Conservation (phyloP, 805 yeast genomes). For the Yarrowia divulgata region DNA sequence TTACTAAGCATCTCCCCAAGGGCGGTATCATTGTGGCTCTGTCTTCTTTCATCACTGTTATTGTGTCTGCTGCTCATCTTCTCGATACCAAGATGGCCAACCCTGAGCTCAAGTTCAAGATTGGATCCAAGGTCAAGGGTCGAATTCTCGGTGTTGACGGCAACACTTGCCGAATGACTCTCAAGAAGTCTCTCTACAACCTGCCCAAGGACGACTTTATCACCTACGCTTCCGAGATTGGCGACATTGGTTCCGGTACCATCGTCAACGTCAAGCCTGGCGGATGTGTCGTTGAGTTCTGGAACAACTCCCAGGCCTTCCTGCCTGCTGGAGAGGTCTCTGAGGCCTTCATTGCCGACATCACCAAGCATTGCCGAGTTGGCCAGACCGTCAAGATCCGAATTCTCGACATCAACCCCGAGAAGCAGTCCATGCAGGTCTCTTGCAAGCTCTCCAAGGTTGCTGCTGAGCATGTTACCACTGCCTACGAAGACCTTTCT, state of each 20-base stretch:
- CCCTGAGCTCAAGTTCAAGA: slow-evolving; percentile 91
- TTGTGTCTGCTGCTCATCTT: slow-evolving; percentile 76
- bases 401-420: slow-evolving; percentile 63
- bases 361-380: slow-evolving; percentile 76
- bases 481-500: slow-evolving; percentile 59
- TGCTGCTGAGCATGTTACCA: slow-evolving; percentile 56
- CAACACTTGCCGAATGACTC: slow-evolving; percentile 66
- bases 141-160: slow-evolving; percentile 49
- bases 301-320: slow-evolving; percentile 77
- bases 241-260: slow-evolving; percentile 69
- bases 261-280: slow-evolving; percentile 71
- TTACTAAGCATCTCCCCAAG: slow-evolving; percentile 63
- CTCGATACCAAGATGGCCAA: slow-evolving; percentile 83
- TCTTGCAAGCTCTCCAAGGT: slow-evolving; percentile 70
- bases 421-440: slow-evolving; percentile 64
- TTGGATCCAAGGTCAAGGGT: slow-evolving; percentile 80
- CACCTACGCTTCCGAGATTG: slow-evolving; percentile 60
- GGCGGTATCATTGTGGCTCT: slow-evolving; percentile 73
- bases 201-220: slow-evolving; percentile 52
- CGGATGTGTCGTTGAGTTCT: slow-evolving; percentile 87
- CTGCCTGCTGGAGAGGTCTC: slow-evolving; percentile 89
- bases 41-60: slow-evolving; percentile 68
- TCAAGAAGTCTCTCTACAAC: slow-evolving; percentile 83
- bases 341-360: slow-evolving; percentile 80
- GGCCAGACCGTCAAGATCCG: slow-evolving; percentile 86